Evolutionary conservation across 805 yeast genomes (phyloP), one percentile per base, ranked within the genome.

Genomic region (Isabelozyma heimii): DNA sequence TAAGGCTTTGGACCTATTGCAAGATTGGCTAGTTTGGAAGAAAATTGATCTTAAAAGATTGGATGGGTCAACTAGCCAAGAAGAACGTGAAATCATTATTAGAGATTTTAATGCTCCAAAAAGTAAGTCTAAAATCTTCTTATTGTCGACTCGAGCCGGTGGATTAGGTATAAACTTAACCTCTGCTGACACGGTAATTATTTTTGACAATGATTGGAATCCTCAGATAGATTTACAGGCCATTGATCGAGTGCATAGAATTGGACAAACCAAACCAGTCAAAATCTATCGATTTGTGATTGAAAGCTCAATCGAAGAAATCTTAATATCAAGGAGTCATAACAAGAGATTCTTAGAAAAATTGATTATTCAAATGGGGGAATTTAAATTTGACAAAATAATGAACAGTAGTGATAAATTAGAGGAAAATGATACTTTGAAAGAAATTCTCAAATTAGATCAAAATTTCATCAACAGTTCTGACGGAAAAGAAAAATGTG

Each of bases 171-270:
- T 92, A 40, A 92, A 92, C 60, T 72, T 92, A 47, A 81, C 85
- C 0, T 83, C 86, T 0, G 97, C 98, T 0, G 97, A 94, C 54
- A 85, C 96, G 1, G 98, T 94, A 1, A 81, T 92, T 3, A 59
- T 92, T 9, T 91, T 89, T 61, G 99, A 92, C 60, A 87, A 90
- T 48, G 99, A 92, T 62, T 92, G 97, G 97, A 92, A 92, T 60
- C 99, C 98, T 0, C 97, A 92, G 61, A 95, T 90, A 52, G 98
- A 92, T 67, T 71, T 91, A 45, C 99, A 92, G 64, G 98, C 98
- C 0, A 92, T 92, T 83, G 98, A 91, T 59, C 76, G 99, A 47
- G 95, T 88, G 10, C 98, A 92, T 63, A 75, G 99, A 60, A 89
- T 94, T 47, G 98, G 98, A 0, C 99, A 92, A 64, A 76, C 72